phyloP scores from a whole-genome alignment of 176 grass and related monocot species.

The Oryza rufipogon region DNA sequence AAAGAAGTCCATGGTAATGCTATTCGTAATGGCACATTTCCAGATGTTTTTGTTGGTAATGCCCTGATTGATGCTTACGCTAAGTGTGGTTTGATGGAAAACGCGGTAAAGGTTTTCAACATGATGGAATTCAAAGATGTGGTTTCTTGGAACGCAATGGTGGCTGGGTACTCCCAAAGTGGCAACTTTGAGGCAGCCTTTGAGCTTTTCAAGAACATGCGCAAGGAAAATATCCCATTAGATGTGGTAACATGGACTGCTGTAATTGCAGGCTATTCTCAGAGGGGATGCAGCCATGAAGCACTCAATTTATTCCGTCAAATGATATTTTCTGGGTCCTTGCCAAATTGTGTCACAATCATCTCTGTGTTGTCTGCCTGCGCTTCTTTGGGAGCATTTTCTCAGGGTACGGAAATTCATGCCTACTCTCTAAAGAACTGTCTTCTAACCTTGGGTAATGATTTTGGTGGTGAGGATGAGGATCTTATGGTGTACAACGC shows the following conservation, averaged over 20 bases:
- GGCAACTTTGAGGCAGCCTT: slow-evolving; percentile 73
- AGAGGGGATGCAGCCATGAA: slow-evolving; percentile 67
- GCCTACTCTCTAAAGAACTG: slow-evolving; percentile 78
- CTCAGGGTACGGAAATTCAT: slow-evolving; percentile 77
- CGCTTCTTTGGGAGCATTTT: slow-evolving; percentile 73
- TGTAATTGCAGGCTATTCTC: slow-evolving; percentile 80
- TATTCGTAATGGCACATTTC: slow-evolving; percentile 65
- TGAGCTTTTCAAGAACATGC: slow-evolving; percentile 71
- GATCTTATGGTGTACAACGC: slow-evolving; percentile 82
- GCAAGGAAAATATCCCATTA: slow-evolving; percentile 61
- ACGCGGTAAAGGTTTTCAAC: slow-evolving; percentile 76
- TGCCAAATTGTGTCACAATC: slow-evolving; percentile 78
- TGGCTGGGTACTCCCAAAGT: slow-evolving; percentile 81
- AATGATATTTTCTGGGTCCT: slow-evolving; percentile 62
- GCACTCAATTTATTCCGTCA: slow-evolving; percentile 63
- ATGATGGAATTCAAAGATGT: slow-evolving; percentile 68
- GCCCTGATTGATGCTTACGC: slow-evolving; percentile 68
- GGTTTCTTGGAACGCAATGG: slow-evolving; percentile 79
- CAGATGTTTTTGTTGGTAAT: slow-evolving; percentile 81
- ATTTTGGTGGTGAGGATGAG: slow-evolving; percentile 47
- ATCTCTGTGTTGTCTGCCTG: slow-evolving; percentile 83
- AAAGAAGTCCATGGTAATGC: slow-evolving; percentile 85
- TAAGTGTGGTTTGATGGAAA: slow-evolving; percentile 71
- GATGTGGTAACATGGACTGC: slow-evolving; percentile 80
- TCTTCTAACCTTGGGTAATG: slow-evolving; percentile 48